phyloP scores from a whole-genome alignment of 2,329 filamentous ascomycete species.

The Sclerotinia minor region DNA sequence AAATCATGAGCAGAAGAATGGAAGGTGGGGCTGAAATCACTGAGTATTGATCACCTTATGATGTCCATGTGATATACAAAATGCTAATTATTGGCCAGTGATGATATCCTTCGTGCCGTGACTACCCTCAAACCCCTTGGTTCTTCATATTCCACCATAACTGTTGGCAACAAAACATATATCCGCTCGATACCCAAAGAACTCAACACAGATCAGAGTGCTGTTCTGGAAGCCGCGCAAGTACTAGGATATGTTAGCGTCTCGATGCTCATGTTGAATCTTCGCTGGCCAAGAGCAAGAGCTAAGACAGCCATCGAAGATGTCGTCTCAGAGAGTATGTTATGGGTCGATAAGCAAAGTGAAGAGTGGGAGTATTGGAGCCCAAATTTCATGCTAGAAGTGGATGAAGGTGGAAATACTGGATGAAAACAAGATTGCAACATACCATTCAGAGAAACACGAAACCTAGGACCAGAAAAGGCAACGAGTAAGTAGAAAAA shows the following conservation, averaged over 20 bases:
- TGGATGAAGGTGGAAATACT: conserved; percentile 30
- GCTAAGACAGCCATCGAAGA: conserved; percentile 91
- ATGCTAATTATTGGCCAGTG: conserved; percentile 48
- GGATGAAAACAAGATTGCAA: conserved; percentile 23
- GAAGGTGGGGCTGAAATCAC: conserved; percentile 76
- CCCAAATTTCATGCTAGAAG: conserved; percentile 64
- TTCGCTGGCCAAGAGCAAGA: conserved; percentile 80
- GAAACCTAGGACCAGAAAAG: background rate
- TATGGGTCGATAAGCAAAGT: conserved; percentile 89
- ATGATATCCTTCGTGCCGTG: conserved; percentile 88
- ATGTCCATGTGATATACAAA: conserved; percentile 2
- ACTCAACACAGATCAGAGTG: conserved; percentile 89
- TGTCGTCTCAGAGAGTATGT: conserved; percentile 80
- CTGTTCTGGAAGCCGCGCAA: conserved; percentile 87
- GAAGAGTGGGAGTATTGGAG: conserved; percentile 94
- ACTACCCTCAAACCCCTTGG: conserved; percentile 84
- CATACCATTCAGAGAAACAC: background rate
- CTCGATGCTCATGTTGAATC: conserved; percentile 82
- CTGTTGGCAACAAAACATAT: conserved; percentile 80
- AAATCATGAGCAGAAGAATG: conserved; percentile 69
- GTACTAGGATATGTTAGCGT: conserved; percentile 87
- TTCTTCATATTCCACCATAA: conserved; percentile 81
- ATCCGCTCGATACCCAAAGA: conserved; percentile 94
- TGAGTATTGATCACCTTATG: conserved; percentile 55
- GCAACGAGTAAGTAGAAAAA: background rate